Evolutionary conservation across 257 asterid species (phyloP).

Genomic region (Nicotiana tabacum): DNA sequence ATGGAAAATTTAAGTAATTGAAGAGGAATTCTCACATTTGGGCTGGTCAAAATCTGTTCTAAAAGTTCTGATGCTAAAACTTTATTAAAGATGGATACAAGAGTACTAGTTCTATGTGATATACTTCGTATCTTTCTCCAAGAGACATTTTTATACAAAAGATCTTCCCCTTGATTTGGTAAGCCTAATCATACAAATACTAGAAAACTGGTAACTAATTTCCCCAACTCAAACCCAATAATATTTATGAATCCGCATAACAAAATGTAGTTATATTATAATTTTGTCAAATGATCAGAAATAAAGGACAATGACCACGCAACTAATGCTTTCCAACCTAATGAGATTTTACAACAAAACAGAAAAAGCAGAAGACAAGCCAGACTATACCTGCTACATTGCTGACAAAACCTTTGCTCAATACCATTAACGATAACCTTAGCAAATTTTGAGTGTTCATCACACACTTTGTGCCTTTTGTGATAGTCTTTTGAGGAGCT

Average conservation of each 20-base stretch:
- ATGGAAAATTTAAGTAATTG: not conserved
- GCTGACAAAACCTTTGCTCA: slow-evolving; percentile 73
- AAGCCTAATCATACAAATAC: not conserved
- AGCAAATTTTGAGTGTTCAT: slow-evolving; percentile 55
- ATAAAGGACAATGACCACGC: not conserved
- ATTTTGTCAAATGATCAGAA: not conserved
- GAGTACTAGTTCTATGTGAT: not conserved
- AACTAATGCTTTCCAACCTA: not conserved
- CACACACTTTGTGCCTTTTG: slow-evolving; percentile 65
- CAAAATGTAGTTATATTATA: not conserved
- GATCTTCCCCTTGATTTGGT: not conserved
- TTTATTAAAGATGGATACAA: not conserved
- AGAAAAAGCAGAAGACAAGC: not conserved
- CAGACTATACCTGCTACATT: slow-evolving; percentile 59
- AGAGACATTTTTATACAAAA: not conserved
- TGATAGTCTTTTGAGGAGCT: slow-evolving; percentile 57
- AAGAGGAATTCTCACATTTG: not conserved
- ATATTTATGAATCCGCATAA: not conserved
- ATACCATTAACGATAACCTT: slow-evolving; percentile 51
- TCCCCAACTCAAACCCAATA: not conserved
- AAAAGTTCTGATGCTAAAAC: not conserved
- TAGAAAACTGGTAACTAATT: not conserved
- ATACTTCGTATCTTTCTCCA: not conserved
- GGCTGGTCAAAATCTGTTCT: not conserved
- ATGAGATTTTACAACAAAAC: not conserved